phyloP scores from a whole-genome alignment of 257 asterid species.

The Salvia splendens region DNA sequence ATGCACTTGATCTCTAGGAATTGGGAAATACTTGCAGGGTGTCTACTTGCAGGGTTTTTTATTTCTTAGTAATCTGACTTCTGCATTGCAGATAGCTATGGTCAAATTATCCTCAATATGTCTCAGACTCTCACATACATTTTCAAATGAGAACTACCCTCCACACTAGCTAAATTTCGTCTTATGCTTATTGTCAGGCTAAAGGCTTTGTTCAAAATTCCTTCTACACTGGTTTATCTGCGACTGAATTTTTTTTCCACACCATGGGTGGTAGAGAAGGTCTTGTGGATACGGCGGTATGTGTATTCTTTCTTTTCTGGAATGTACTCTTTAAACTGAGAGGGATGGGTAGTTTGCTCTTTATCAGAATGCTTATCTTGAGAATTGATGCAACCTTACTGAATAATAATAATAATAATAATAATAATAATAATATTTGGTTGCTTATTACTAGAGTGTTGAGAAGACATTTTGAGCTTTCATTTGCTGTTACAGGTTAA shows the following conservation, averaged over 20 bases:
- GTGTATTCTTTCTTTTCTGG: constrained; percentile 32
- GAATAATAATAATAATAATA: background rate
- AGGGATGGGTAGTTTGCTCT: background rate
- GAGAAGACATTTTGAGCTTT: constrained; percentile 10
- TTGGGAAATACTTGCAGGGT: too few species aligned
- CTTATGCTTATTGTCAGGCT: constrained; percentile 56
- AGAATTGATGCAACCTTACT: background rate
- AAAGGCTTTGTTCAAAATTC: constrained; percentile 97
- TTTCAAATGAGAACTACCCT: constrained; percentile 18
- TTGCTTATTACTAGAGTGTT: background rate
- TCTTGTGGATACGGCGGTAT: constrained; percentile 98
- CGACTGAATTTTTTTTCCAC: constrained; percentile 96
- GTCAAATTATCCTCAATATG: background rate
- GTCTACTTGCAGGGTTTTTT: background rate
- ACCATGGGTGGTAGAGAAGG: constrained; percentile 99
- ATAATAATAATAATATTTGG: background rate
- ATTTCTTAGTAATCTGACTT: background rate
- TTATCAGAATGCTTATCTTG: background rate
- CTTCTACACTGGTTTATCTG: constrained; percentile 82
- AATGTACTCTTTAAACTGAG: background rate
- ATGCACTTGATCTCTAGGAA: background rate
- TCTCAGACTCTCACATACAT: background rate
- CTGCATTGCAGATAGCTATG: constrained; percentile 3
- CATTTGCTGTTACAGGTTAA: constrained; percentile 65
- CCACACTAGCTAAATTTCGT: constrained; percentile 27